Evolutionary conservation across 805 yeast species (phyloP).

Genomic region (Candida corydali): DNA sequence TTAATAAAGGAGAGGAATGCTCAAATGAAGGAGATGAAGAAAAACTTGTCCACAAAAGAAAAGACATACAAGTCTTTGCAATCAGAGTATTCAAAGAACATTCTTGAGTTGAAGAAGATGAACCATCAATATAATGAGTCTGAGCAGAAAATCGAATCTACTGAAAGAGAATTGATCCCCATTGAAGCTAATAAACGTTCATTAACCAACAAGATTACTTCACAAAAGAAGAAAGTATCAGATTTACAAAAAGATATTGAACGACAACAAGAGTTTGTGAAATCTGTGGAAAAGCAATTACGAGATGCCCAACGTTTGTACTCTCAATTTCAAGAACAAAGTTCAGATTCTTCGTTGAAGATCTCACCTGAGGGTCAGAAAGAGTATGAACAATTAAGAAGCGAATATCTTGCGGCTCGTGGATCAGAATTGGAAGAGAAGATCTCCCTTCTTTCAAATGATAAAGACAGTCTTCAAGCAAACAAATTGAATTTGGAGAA

Average conservation of each 20-base stretch:
- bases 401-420: slow-evolving; percentile 43
- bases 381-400: slow-evolving; percentile 58
- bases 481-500: slow-evolving; percentile 19
- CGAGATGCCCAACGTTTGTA: slow-evolving; percentile 33
- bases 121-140: slow-evolving; percentile 33
- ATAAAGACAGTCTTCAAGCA: slow-evolving; percentile 39
- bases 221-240: slow-evolving; percentile 43
- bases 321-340: slow-evolving; percentile 25
- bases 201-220: slow-evolving; percentile 41
- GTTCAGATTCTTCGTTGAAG: slow-evolving; percentile 3
- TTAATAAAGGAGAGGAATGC: slow-evolving; percentile 33
- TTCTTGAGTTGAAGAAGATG: slow-evolving; percentile 38
- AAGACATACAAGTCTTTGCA: slow-evolving; percentile 21
- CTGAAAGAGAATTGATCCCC: slow-evolving; percentile 55
- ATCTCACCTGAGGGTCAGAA: slow-evolving; percentile 48
- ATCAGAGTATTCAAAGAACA: slow-evolving; percentile 44
- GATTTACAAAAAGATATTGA: slow-evolving; percentile 50
- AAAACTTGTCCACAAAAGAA: slow-evolving; percentile 23
- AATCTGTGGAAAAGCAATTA: slow-evolving; percentile 45
- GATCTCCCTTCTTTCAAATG: slow-evolving; percentile 36
- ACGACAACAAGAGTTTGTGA: slow-evolving; percentile 44
- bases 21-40: slow-evolving; percentile 31
- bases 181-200: slow-evolving; percentile 53
- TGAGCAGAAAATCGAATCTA: slow-evolving; percentile 38
- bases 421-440: slow-evolving; percentile 59